Percentiles rank a stretch among this genome's conserved stretches.
Conservation (phyloP, 1,139 yeast species). For the Magnusiomyces starmeri region DNA sequence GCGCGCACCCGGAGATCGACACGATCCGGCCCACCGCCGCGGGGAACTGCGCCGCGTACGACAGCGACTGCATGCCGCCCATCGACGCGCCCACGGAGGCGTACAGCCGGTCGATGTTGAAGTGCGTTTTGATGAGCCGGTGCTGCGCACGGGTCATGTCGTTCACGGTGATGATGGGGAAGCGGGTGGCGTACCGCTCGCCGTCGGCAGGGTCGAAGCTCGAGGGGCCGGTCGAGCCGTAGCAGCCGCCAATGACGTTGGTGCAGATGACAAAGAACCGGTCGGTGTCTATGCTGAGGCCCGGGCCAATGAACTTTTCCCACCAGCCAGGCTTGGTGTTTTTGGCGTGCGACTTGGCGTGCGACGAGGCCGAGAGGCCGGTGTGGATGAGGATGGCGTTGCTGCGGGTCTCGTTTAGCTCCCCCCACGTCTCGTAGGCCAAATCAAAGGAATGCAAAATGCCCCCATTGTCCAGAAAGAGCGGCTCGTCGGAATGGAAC, state of each 20-base stretch:
- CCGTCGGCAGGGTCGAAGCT: slow-evolving; percentile 66
- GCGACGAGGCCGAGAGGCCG: slow-evolving; percentile 88
- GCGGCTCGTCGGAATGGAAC: slow-evolving; percentile 48
- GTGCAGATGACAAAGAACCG: slow-evolving; percentile 81
- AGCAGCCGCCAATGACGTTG: slow-evolving; percentile 88
- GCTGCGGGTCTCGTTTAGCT: slow-evolving; percentile 49
- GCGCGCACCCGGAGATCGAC: slow-evolving; percentile 82
- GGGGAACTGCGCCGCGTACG: slow-evolving; percentile 80
- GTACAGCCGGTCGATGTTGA: slow-evolving; percentile 55
- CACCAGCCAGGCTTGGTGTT: slow-evolving; percentile 87
- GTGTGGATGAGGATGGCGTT: slow-evolving; percentile 81
- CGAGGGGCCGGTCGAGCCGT: slow-evolving; percentile 92
- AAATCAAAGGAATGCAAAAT: slow-evolving; percentile 63
- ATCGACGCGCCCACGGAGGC: slow-evolving; percentile 89
- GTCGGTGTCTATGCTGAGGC: slow-evolving; percentile 68
- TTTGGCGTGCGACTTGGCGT: slow-evolving; percentile 75
- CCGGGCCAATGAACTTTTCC: slow-evolving; percentile 90
- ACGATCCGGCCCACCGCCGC: slow-evolving; percentile 64
- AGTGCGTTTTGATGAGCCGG: slow-evolving; percentile 51
- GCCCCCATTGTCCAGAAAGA: slow-evolving; percentile 78
- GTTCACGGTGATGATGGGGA: slow-evolving; percentile 77
- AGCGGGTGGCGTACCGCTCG: slow-evolving; percentile 74
- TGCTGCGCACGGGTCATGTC: slow-evolving; percentile 92
- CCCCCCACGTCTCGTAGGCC: slow-evolving; percentile 93
- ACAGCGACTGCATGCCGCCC: slow-evolving; percentile 96